Evolutionary conservation across 192 early-diverging fungal genomes (phyloP).

Genomic region (Endogone sp.): DNA sequence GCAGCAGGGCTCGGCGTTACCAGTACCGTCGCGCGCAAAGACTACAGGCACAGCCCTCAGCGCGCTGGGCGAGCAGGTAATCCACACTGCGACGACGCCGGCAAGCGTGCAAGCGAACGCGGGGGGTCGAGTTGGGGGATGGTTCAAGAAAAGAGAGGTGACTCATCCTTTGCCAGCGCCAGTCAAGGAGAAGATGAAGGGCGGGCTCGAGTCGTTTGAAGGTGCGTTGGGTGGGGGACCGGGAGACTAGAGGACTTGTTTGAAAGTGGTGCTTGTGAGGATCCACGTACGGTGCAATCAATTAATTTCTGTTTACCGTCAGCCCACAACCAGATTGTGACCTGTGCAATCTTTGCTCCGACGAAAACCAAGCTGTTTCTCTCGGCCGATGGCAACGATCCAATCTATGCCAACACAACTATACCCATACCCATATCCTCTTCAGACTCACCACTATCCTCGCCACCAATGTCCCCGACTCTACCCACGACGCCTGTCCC

Average conservation of each 20-base stretch:
- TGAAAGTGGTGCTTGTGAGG: too few relatives aligned
- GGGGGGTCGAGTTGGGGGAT: constrained; percentile 10
- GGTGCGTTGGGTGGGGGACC: constrained; percentile 16
- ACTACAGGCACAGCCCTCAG: constrained; percentile 27
- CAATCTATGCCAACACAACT: constrained; percentile 39
- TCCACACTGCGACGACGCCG: constrained; percentile 17
- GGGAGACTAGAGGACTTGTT: too few relatives aligned
- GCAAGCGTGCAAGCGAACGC: constrained; percentile 24
- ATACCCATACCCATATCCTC: constrained; percentile 23
- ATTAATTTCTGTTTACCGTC: constrained; percentile 4
- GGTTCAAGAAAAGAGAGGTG: constrained; percentile 19
- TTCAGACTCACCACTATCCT: constrained; percentile 1
- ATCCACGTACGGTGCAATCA: too few relatives aligned
- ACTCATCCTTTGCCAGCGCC: neutral
- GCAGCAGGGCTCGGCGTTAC: too few relatives aligned
- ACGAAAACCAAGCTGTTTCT: constrained; percentile 54
- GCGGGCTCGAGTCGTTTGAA: constrained; percentile 29
- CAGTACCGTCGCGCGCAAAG: neutral
- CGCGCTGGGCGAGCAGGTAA: constrained; percentile 41
- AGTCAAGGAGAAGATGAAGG: constrained; percentile 20
- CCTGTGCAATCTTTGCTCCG: constrained; percentile 61
- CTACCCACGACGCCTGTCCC: constrained; percentile 4
- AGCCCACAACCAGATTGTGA: constrained; percentile 53
- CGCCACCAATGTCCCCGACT: neutral
- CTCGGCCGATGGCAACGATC: constrained; percentile 42